Base-by-base conservation (phyloP, 192 early-diverging fungal genomes). In the Coemansia sp. region DNA sequence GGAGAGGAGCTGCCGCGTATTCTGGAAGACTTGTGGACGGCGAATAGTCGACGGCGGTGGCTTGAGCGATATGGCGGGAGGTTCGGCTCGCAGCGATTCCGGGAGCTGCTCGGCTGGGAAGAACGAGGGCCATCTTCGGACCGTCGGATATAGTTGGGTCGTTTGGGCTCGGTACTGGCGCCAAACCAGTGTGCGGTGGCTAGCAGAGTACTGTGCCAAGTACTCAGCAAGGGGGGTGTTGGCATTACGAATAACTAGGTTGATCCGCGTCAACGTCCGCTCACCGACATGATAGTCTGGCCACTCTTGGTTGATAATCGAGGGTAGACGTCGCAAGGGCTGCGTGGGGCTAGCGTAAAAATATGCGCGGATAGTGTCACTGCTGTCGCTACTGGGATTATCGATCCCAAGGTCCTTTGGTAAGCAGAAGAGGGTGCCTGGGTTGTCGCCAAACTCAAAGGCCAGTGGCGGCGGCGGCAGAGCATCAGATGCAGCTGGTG, bases 371-470 rank as follows among this genome's bases (percentile, higher is more conserved):
- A 72, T 20, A 19, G 19, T 2, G 10, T 17, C 31, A 32, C 56
- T 38, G 9, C 40, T 17, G 25, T 69, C 64, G 35, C 79, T 65
- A 20, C 42, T 62, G n/a, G 62, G 62, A 17, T 71, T 39, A 10
- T 86, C 86, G 19, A 89, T 37, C 20, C 87, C 78, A 32, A 84
- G 73, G n/a, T 86, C 74, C 40, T 80, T 79, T 4, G 89, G 89
- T 39, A 91, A 70, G 25, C 82, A 58, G 43, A 84, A 86, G 6
- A 77, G 71, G 31, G 82, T 78, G 20, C 72, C 71, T 6, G 79
- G 64, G 43, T 71, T 68, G 5, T 91, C 89, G 17, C 76, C 75
- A 73, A 91, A 87, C 60, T 87, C 85, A 54, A 91, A 71, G 3
- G 83, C 77, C 39, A 91, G 64, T 24, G 35, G 64, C 2, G 57